These are phyloP conservation scores for Haplosporangium gracile DNA, from an alignment of 192 early-diverging fungal species.

Conservation along the genomic window DNA sequence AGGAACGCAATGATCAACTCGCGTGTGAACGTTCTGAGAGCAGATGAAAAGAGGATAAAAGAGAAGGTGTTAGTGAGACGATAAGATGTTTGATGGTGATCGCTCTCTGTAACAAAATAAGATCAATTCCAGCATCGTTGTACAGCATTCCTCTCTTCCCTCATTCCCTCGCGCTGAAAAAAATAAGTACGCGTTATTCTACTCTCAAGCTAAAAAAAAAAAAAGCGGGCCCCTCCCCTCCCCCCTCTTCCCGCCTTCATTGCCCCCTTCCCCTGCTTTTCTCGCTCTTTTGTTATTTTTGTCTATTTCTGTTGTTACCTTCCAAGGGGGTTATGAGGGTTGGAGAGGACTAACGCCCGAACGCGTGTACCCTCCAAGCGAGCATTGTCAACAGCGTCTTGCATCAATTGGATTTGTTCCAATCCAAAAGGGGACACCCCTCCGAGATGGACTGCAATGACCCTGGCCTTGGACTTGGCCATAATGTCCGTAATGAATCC, in stretches of 20 bases:
- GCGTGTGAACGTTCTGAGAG: slow-evolving; percentile 63
- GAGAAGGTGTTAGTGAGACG: neutral
- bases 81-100: neutral
- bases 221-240: too few species aligned
- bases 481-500: slow-evolving; percentile 76
- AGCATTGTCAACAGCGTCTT: slow-evolving; percentile 63
- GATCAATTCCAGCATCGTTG: too few species aligned
- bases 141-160: too few species aligned
- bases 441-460: slow-evolving; percentile 65
- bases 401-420: slow-evolving; percentile 57
- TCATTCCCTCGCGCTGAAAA: too few species aligned
- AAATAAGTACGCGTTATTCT: too few species aligned
- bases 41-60: neutral
- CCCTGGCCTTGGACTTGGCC: slow-evolving; percentile 62
- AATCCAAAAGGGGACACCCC: slow-evolving; percentile 53
- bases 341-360: slow-evolving; percentile 74
- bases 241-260: neutral
- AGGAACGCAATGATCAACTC: slow-evolving; percentile 68
- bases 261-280: neutral
- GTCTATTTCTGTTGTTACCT: slow-evolving; percentile 43
- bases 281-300: neutral
- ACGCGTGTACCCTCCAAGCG: slow-evolving; percentile 55
- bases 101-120: neutral
- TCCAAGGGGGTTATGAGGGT: slow-evolving; percentile 83
- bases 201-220: neutral